A percentile compares a stretch with the other conserved stretches of the same genome.
These are phyloP conservation scores for Dissophora ornata DNA, from an alignment of 192 early-diverging fungal species.

Conservation along the genomic window DNA sequence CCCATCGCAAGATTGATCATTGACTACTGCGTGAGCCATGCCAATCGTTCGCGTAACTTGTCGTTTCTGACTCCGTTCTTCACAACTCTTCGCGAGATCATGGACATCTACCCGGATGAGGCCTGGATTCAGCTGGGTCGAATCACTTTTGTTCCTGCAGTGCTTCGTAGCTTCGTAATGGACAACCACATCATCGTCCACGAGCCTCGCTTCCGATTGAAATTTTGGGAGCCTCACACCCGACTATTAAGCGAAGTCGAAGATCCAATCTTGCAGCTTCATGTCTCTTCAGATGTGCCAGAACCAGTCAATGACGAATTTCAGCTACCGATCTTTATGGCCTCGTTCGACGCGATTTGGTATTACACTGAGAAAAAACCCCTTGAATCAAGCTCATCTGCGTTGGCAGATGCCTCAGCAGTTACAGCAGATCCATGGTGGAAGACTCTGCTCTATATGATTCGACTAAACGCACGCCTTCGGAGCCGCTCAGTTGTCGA, in stretches of 20 bases:
- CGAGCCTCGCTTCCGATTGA: constrained; percentile 4
- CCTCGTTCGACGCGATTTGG: constrained; percentile 26
- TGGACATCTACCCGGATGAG: constrained; percentile 20
- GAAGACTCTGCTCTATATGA: neutral
- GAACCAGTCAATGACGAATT: neutral
- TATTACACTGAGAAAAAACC: neutral
- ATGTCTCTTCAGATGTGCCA: too few relatives aligned
- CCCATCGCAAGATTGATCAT: constrained; percentile 1
- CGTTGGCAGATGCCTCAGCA: neutral
- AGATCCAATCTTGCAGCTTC: constrained; percentile 8
- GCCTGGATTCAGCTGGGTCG: constrained; percentile 5
- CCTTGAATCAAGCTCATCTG: neutral
- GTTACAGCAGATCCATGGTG: neutral
- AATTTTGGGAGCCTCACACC: constrained; percentile 14
- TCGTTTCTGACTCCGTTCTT: constrained; percentile 23
- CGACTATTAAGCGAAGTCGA: neutral
- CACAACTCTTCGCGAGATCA: constrained; percentile 8
- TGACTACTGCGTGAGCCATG: constrained; percentile 22
- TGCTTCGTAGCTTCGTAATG: constrained; percentile 10
- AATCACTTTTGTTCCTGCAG: constrained; percentile 18
- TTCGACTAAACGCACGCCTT: constrained; percentile 3
- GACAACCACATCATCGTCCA: constrained; percentile 1
- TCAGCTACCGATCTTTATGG: neutral
- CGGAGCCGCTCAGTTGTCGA: neutral
- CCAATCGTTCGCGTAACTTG: constrained; percentile 10